phyloP scores from a whole-genome alignment of 1,284 basidiomycete species.

The Fomitopsis palustris region DNA sequence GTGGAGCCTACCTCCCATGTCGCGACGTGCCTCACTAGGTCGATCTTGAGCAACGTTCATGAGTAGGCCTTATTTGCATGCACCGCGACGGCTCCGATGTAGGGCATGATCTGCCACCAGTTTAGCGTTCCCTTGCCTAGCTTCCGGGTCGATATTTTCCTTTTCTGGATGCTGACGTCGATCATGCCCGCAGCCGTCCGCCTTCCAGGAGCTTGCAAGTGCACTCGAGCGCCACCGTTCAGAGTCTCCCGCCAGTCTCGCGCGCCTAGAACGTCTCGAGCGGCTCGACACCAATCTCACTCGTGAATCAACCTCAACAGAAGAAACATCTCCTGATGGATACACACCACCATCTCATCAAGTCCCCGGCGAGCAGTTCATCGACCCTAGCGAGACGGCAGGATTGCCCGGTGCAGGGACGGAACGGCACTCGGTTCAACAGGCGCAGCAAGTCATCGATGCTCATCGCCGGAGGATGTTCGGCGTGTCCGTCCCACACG shows the following conservation, averaged over 20 bases:
- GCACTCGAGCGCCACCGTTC: conserved; percentile 39
- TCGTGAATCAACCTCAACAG: conserved; percentile 14
- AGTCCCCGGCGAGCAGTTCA: conserved; percentile 28
- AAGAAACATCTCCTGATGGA: not conserved
- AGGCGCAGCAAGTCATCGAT: conserved; percentile 19
- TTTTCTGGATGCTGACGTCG: not conserved
- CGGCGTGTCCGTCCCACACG: conserved; percentile 6
- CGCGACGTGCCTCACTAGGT: not conserved
- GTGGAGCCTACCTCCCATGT: not conserved
- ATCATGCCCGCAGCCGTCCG: conserved; percentile 36
- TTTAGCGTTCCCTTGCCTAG: not conserved
- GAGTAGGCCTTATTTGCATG: not conserved
- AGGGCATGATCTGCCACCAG: not conserved
- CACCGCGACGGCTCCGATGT: not conserved
- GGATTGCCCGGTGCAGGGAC: conserved; percentile 30
- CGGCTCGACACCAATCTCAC: conserved; percentile 14
- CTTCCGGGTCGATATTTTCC: not conserved
- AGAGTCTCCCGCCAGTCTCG: conserved; percentile 16
- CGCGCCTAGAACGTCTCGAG: conserved; percentile 6
- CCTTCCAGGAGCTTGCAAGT: conserved; percentile 45
- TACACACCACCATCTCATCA: conserved; percentile 15
- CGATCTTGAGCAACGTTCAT: not conserved
- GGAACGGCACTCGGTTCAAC: conserved; percentile 24
- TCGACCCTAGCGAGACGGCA: conserved; percentile 30
- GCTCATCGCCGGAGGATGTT: conserved; percentile 24